Percentiles rank a stretch among this genome's conserved stretches.
Evolutionary conservation across 1,284 basidiomycete genomes (phyloP).

Genomic region (Leucoagaricus sp.): DNA sequence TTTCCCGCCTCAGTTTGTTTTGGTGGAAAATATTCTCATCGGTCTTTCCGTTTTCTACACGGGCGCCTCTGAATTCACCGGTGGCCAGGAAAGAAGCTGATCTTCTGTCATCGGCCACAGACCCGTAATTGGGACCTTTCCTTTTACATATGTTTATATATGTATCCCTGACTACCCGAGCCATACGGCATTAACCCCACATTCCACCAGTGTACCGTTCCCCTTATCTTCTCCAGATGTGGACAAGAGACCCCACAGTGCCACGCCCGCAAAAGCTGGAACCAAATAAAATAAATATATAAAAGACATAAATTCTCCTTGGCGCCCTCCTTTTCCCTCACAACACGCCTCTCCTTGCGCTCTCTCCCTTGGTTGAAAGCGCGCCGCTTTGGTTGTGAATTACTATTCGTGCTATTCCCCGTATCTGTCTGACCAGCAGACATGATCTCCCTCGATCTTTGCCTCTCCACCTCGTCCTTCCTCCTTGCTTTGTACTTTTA

Average conservation of each 20-base stretch:
- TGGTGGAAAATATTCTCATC: too few relatives aligned
- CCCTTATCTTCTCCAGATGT: too few relatives aligned
- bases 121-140: neutral
- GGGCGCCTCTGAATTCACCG: too few relatives aligned
- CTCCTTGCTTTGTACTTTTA: slow-evolving; percentile 20
- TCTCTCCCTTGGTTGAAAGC: neutral
- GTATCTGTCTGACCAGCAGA: neutral
- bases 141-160: neutral
- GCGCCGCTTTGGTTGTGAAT: neutral
- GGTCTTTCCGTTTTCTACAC: too few relatives aligned
- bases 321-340: neutral
- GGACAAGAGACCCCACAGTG: neutral
- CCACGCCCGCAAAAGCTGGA: neutral
- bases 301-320: neutral
- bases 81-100: too few relatives aligned
- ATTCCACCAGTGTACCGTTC: too few relatives aligned
- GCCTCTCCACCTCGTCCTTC: slow-evolving; percentile 14
- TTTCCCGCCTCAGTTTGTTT: too few relatives aligned
- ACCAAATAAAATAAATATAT: neutral
- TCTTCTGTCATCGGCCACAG: neutral
- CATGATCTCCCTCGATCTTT: slow-evolving; percentile 19
- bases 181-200: too few relatives aligned
- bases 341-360: neutral
- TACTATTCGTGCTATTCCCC: neutral
- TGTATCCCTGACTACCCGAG: neutral